These are phyloP conservation scores for Pseudonitzschia multiseries DNA, from an alignment of 108 stramenopile genomes.

Conservation along the genomic window DNA sequence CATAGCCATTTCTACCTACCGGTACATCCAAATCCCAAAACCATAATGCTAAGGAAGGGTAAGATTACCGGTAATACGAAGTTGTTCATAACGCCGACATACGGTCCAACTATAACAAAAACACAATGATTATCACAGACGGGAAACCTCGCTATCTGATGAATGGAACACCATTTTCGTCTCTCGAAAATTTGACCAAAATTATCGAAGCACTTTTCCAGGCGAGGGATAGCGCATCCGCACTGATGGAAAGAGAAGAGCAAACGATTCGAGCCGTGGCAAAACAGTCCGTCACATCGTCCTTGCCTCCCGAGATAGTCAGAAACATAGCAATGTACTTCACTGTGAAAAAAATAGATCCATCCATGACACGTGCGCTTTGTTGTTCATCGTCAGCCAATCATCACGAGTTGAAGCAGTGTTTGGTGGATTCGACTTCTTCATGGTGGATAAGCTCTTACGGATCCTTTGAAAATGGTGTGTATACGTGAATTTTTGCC, in stretches of 20 bases:
- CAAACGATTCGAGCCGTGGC: background rate
- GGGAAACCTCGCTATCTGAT: background rate
- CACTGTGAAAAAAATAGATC: constrained; percentile 4
- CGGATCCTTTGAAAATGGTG: constrained; percentile 17
- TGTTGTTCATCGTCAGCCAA: constrained; percentile 15
- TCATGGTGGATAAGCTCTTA: constrained; percentile 31
- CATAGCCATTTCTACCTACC: too few species aligned
- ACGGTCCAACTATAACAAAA: too few species aligned
- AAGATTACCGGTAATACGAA: too few species aligned
- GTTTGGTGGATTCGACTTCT: background rate
- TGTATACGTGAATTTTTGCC: too few species aligned
- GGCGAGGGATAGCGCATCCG: too few species aligned
- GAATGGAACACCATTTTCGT: background rate
- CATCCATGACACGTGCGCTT: constrained; percentile 7
- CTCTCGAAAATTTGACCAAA: background rate
- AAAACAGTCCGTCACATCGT: background rate
- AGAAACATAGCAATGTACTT: constrained; percentile 25
- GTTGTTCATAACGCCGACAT: too few species aligned
- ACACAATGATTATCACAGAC: background rate
- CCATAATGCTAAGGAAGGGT: too few species aligned
- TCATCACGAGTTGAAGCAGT: constrained; percentile 9
- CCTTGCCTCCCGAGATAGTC: constrained; percentile 26
- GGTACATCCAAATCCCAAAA: too few species aligned
- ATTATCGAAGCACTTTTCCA: background rate
- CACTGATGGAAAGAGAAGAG: background rate